Evolutionary conservation across 1,284 basidiomycete genomes (phyloP), one percentile per base, ranked within the genome.

Genomic region (Irpex lacteus): DNA sequence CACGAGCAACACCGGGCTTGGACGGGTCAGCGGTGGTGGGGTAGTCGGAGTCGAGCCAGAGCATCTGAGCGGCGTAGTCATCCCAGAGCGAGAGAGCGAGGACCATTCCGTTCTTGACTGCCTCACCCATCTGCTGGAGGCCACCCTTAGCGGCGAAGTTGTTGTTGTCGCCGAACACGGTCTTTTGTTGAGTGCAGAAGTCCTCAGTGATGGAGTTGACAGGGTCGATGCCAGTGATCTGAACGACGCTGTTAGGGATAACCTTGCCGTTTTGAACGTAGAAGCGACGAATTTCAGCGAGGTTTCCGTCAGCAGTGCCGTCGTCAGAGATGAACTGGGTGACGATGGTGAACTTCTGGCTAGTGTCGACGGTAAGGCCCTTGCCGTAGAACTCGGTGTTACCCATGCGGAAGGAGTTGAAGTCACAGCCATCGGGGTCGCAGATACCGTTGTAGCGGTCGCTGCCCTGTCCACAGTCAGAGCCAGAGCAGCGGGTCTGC

Each of bases 1-100:
- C 85, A 72, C 85, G 83, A 62, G 78, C 73, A 61, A 84, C 77
- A 73, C 85, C 85, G 60, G 84, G 81, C 60, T 67, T 61, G 61
- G 75, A 74, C 13, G 81, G 70, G 68, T 76, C 71, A 21, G 71
- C 73, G 70, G 70, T 71, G 65, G 77, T 76, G 58, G 85, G 85
- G 76, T 85, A 86, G 77, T 76, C 76, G 69, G 75, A 78, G 76
- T 87, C 85, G 73, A 87, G 82, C 85, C 85, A 86, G 70, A 85
- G 79, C 85, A 87, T 86, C 70, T 81, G 74, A 66, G 78, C 83
- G 47, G 76, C 76, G 68, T 85, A 77, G 75, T 87, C 85, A 68
- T 86, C 83, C 84, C 85, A 86, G 67, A 87, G 70, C 68, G 76
- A 79, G 70, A 88, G 71, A 61, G 82, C 82, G 40, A 88, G 75